Base-by-base conservation (phyloP, 176 grass and related monocot genomes). In the Carex scoparia region DNA sequence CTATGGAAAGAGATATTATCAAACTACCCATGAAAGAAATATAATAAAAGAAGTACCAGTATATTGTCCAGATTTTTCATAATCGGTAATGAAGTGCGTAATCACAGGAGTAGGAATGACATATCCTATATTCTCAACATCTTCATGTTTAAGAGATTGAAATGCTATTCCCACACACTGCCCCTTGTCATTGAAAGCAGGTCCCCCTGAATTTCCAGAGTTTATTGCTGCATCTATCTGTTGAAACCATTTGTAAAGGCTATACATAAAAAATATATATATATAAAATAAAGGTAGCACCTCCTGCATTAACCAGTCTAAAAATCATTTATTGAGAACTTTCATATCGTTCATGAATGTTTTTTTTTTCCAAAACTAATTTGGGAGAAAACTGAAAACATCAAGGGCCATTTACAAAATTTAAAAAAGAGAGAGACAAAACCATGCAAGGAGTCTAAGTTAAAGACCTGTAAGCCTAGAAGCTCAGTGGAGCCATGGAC, bases 221-320 rank as follows among this genome's bases (percentile, higher is more conserved):
- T 98, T 98, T 86, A 98, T 98, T 64, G 95, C 95, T 55, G 95
- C 95, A 88, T 98, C 95, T 89, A 98, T 98, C 95, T 98, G 93
- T 90, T 84, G 78, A 82, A 23, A 69, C 83, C 32, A 74, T 90
- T 80, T 53, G 85, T 12, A 19, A 13, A 69, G 44, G 48, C 69
- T 55, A 82, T 12, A 90, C 30, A 73, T 78, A 71, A 70, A 44
- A 5, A 19, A 58, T 13, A 28, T 12, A 23, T 23, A 18, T 27
- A 28, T 12, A n/a, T 28, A 28, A 51, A 75, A 75, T 23, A 49
- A 49, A 28, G 10, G 51, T 51, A 6, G 71, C 18, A 75, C 12
- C 11, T 72, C 69, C 69, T 10, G 18, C 15, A 42, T 23, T 46
- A 72, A 19, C 69, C 32, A 72, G 69, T 72, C 1, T 46, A 72